Evolutionary conservation across 768 basidiomycete species (phyloP).

Genomic region (Cystofilobasidium macerans): DNA sequence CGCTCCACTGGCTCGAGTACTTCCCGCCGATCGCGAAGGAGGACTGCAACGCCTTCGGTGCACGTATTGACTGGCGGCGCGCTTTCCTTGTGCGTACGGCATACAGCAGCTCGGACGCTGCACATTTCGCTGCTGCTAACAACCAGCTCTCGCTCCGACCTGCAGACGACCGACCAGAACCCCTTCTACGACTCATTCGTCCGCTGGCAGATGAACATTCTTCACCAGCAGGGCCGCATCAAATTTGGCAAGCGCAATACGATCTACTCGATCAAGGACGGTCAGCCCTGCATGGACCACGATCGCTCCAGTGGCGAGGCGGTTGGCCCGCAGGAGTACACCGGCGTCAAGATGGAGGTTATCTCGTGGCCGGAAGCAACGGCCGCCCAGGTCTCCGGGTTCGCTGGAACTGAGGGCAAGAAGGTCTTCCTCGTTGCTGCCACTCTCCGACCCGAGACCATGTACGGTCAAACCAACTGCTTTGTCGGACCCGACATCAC

Average conservation of each 20-base stretch:
- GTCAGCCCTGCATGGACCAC: conserved; percentile 99
- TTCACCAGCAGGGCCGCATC: conserved; percentile 76
- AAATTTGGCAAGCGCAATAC: conserved; percentile 98
- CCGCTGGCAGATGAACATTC: conserved; percentile 94
- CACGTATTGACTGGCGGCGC: conserved; percentile 93
- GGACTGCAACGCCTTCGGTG: conserved; percentile 80
- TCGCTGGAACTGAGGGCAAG: conserved; percentile 52
- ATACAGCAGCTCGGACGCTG: neutral
- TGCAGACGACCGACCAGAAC: conserved; percentile 56
- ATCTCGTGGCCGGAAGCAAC: conserved; percentile 67
- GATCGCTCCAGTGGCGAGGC: conserved; percentile 92
- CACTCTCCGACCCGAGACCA: conserved; percentile 90
- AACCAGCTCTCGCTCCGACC: neutral
- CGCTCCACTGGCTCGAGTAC: conserved; percentile 80
- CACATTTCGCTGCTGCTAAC: neutral
- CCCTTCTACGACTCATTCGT: conserved; percentile 97
- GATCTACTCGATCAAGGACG: conserved; percentile 96
- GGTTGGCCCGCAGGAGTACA: conserved; percentile 89
- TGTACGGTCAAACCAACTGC: conserved; percentile 99
- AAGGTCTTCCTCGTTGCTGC: conserved; percentile 91
- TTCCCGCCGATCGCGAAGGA: conserved; percentile 87
- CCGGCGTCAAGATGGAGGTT: conserved; percentile 87
- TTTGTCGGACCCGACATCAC: conserved; percentile 84
- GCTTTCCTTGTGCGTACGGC: conserved; percentile 66
- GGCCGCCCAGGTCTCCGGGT: conserved; percentile 51